A percentile compares a stretch with the other conserved stretches of the same genome.
Evolutionary conservation across 352 stramenopile genomes (phyloP).

Genomic region (Globisporangium nodosum): DNA sequence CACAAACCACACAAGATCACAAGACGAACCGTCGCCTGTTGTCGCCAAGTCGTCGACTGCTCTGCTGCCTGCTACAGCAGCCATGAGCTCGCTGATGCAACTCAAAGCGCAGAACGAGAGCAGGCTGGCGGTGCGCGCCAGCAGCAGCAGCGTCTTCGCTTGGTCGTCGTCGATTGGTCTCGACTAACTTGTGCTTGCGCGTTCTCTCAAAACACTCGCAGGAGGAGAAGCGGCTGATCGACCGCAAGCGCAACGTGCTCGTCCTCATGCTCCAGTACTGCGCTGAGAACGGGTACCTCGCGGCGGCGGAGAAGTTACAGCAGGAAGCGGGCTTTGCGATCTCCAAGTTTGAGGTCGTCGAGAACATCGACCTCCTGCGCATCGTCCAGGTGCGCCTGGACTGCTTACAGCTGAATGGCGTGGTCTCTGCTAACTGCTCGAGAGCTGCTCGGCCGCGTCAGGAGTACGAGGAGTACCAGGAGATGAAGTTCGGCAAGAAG

Average conservation of each 20-base stretch:
- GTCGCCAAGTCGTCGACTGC: neutral
- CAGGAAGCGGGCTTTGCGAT: conserved; percentile 80
- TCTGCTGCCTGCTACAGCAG: neutral
- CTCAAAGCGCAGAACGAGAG: conserved; percentile 83
- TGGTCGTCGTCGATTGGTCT: neutral
- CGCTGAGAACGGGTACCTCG: conserved; percentile 78
- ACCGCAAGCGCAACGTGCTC: conserved; percentile 82
- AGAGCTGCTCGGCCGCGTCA: conserved; percentile 13
- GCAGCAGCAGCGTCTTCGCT: neutral
- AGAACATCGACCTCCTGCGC: conserved; percentile 89
- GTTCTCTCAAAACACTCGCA: conserved; percentile 5
- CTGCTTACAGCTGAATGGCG: neutral
- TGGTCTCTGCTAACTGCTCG: neutral
- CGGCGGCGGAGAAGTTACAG: conserved; percentile 82
- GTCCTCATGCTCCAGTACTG: conserved; percentile 85
- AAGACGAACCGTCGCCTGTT: neutral
- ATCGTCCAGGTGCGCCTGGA: conserved; percentile 59
- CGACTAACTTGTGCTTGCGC: neutral
- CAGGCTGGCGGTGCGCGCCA: conserved; percentile 41
- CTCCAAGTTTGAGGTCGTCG: conserved; percentile 88
- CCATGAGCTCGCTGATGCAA: conserved; percentile 81
- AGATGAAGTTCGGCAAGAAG: conserved; percentile 89
- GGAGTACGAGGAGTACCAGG: conserved; percentile 91
- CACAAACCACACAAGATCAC: too few species aligned
- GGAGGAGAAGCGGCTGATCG: conserved; percentile 86